Base-by-base conservation (phyloP, 208 protist species). In the Leishmania arabica region DNA sequence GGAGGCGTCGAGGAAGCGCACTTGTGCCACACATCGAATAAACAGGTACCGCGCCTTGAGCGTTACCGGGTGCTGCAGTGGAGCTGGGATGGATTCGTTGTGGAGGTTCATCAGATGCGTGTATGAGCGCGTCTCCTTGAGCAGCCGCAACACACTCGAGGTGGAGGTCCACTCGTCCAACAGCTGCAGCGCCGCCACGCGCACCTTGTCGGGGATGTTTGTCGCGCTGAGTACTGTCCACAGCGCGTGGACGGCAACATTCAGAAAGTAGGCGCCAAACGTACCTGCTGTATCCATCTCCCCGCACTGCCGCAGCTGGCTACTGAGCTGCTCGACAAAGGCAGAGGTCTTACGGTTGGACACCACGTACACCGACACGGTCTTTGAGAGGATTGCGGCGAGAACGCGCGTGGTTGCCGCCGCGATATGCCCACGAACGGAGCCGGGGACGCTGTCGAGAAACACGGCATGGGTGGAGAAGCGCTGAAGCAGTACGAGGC, bases 1-100 rank as follows among this genome's bases (percentile, higher is more conserved):
- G 42, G 70, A 40, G 42, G 78, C 31, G 75, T 84, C 77, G 37
- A 86, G 68, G n/a, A 87, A 81, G 79, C 80, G 80, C 27, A 81
- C 69, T 54, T 82, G 85, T 3, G 78, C 84, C 7, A 91, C 88
- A 40, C 88, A 91, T 19, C 85, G 84, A 21, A 83, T 79, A 75
- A 89, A 91, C 31, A 84, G 70, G 75, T 84, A 87, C 42, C 88
- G 84, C 54, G 84, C 62, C 17, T 49, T 75, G 40, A 84, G 72
- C 15, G 75, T 68, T 37, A 51, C 84, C 0, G 78, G 54, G n/a
- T 79, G 70, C 19, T 66, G 83, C 64, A 86, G 80, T 37, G 80
- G 71, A 0, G 53, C 31, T 17, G 82, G 82, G 47, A 82, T 75
- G 5, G 77, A 70, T 24, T 85, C 64, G 9, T 68, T 31, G 17